Conservation (phyloP, 495 filamentous ascomycete genomes). For the Penicillium paxilli region DNA sequence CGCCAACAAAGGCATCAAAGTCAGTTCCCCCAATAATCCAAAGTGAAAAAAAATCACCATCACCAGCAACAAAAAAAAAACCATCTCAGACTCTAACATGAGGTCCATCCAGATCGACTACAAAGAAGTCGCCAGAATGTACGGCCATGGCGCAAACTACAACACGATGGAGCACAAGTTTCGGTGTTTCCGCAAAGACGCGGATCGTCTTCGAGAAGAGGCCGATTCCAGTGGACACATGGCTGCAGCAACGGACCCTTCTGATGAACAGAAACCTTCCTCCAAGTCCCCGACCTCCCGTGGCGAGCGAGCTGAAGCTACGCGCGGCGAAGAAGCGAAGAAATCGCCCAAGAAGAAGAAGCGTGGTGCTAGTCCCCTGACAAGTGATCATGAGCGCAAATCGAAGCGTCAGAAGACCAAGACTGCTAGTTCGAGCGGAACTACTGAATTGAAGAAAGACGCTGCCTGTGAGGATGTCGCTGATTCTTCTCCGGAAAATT, state of each 20-base stretch:
- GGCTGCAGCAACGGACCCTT: neutral
- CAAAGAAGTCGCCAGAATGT: neutral
- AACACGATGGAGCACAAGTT: constrained; percentile 5
- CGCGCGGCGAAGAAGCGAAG: neutral
- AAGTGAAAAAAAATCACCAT: too few species aligned
- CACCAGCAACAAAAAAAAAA: neutral
- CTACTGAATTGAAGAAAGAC: neutral
- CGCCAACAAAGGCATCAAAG: neutral
- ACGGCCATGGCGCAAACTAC: constrained; percentile 8
- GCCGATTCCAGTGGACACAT: neutral
- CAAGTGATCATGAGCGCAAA: neutral
- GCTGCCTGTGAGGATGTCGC: neutral
- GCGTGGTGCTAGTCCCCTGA: neutral
- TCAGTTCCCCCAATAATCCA: neutral
- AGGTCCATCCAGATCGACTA: constrained; percentile 3
- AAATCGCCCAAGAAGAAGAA: neutral
- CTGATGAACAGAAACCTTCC: neutral
- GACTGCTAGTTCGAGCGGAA: neutral
- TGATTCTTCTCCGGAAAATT: neutral
- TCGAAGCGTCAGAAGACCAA: neutral
- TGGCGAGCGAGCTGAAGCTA: neutral
- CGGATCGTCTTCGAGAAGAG: constrained; percentile 1
- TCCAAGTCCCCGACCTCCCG: neutral
- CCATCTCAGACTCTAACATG: neutral
- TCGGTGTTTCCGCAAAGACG: neutral